These are phyloP conservation scores for Chrysoporthe deuterocubensis DNA, from an alignment of 2,329 filamentous ascomycete genomes.

Conservation along the genomic window DNA sequence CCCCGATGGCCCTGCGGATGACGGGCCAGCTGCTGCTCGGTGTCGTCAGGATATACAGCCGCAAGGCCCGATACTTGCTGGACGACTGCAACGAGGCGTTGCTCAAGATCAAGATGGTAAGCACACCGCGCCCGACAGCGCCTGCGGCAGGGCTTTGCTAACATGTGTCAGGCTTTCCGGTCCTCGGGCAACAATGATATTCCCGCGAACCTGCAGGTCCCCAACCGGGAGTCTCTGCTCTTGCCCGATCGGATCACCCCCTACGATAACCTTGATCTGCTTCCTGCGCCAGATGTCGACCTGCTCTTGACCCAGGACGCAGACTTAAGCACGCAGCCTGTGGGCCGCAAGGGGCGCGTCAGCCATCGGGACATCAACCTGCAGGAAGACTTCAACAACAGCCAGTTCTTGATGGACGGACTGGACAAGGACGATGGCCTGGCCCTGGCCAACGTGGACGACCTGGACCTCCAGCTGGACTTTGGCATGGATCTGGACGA, in stretches of 20 bases:
- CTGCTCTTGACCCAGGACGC: constrained; percentile 71
- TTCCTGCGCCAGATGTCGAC: constrained; percentile 87
- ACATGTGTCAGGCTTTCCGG: constrained; percentile 76
- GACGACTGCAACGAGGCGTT: constrained; percentile 98
- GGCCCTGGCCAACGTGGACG: constrained; percentile 58
- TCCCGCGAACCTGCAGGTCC: constrained; percentile 78
- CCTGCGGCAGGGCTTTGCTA: constrained; percentile 36
- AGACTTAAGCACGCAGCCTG: constrained; percentile 48
- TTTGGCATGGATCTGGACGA: constrained; percentile 77
- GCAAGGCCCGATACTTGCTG: constrained; percentile 93
- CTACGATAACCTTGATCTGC: constrained; percentile 75
- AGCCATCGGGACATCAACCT: constrained; percentile 70
- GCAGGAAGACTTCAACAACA: constrained; percentile 72
- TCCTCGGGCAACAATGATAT: constrained; percentile 94
- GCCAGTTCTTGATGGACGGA: constrained; percentile 77
- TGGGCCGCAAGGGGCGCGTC: constrained; percentile 60
- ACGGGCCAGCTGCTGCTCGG: constrained; percentile 93
- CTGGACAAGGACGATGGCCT: constrained; percentile 62
- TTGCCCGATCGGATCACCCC: constrained; percentile 93
- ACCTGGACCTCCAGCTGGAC: constrained; percentile 74
- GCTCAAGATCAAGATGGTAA: constrained; percentile 97
- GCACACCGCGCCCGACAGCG: constrained; percentile 31
- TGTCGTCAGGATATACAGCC: constrained; percentile 95
- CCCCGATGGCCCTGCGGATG: constrained; percentile 90
- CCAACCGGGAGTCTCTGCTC: constrained; percentile 83